Base-by-base conservation (phyloP, 805 yeast genomes). In the Metschnikowia hibisci region DNA sequence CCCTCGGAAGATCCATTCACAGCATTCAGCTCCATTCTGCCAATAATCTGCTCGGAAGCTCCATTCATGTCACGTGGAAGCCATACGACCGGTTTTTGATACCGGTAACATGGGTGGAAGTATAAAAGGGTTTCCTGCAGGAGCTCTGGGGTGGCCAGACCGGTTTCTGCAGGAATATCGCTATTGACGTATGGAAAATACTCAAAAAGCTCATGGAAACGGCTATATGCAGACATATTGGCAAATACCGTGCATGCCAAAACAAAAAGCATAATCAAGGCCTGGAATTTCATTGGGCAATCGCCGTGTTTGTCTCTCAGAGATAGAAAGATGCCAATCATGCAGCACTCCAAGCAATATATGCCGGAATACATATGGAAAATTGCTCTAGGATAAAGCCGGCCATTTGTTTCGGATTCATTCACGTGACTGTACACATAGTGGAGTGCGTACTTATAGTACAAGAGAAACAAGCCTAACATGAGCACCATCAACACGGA, bases 291-390 rank as follows among this genome's bases (percentile, higher is more conserved):
- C 65, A 71, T 75, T 33, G 61, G 69, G 45, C 63, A 73, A 41
- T 55, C 57, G 28, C 71, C 80, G 5, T 63, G 41, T n/a, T 66
- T 64, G 53, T 81, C 73, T 42, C 71, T 68, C 48, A 82, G 82
- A 12, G 85, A 61, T 32, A 86, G 76, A 52, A 87, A 82, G 8
- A 87, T 64, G 0, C 96, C 97, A 32, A 86, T 73, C 53, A 89
- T 62, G 48, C 90, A 84, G 29, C 83, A 68, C 55, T 89, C 95
- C 56, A 87, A 69, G 54, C 89, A 86, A 59, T 89, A 89, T 1
- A 89, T 64, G 0, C 97, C 97, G 0, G 85, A 71, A 55, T 84
- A 87, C 34, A 89, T 61, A 44, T 87, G 96, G 44, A 84, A 72
- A 14, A 89, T 62, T 0, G 96, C 95, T 2, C 70, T 69, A 1